Evolutionary conservation across 805 yeast species (phyloP), one percentile per base, ranked within the genome.

Genomic region (Candida methanosorbosa): DNA sequence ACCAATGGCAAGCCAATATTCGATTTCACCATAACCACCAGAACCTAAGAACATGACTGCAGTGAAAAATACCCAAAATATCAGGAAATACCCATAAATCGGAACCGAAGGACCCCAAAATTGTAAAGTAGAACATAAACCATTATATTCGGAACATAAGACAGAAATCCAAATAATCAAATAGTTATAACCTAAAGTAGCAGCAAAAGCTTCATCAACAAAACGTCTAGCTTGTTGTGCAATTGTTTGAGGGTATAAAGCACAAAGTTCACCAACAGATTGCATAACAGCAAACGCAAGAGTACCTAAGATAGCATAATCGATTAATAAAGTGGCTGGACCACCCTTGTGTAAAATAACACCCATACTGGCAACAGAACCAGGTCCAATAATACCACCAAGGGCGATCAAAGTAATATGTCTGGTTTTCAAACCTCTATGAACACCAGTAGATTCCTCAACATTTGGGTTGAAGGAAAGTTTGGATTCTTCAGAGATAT

Each of bases 371-470:
- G 71, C 64, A 36, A 71, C 50, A 11, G 64, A 61, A 36, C 78
- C 78, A 1, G 78, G 78, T 1, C 78, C 78, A 34, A 72, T 69
- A 32, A 72, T 64, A 30, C 78, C 75, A 15, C 74, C 75, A 8
- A 72, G 44, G 3, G 75, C 75, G 34, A 72, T 62, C 36, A 72
- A 47, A 12, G 75, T 65, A 27, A 71, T 59, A 46, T 69, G 75
- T 38, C 75, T 53, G 42, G 70, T 68, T 41, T 70, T 70, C 17
- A 72, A 56, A 17, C 64, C 68, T 38, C 72, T 58, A 38, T 67
- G 66, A 27, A 70, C 49, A 11, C 66, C 58, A 9, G 59, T 49
- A n/a, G 18, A 14, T 20, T 20, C 24, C 21, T 29, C 32, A 29
- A 29, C 13, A 4, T 19, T 20, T 9, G 23, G 23, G n/a, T n/a